Percentiles rank a stretch among this genome's conserved stretches.
These are phyloP conservation scores for Eucommia ulmoides DNA, from an alignment of 257 asterid species.

Conservation along the genomic window DNA sequence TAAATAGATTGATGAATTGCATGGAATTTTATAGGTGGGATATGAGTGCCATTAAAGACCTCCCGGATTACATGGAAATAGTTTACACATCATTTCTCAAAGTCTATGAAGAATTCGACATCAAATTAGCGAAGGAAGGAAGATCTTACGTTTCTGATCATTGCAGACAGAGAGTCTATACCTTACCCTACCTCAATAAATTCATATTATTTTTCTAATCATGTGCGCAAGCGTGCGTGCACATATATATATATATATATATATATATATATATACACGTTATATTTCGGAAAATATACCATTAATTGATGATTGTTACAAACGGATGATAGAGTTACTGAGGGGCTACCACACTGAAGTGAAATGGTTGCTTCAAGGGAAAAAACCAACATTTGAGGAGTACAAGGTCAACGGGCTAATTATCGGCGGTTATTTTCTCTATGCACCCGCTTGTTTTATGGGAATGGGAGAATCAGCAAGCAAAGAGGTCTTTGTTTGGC, in stretches of 20 bases:
- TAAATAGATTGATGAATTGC: too few relatives aligned
- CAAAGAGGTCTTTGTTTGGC: constrained; percentile 13
- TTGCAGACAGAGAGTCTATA: not conserved
- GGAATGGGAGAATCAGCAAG: constrained; percentile 17
- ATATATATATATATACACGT: too few relatives aligned
- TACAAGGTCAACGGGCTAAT: constrained; percentile 25
- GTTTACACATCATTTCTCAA: not conserved
- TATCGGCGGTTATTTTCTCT: constrained; percentile 24
- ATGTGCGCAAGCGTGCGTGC: too few relatives aligned
- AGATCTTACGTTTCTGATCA: not conserved
- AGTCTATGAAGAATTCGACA: not conserved
- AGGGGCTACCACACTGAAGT: constrained; percentile 31
- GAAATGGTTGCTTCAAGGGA: constrained; percentile 28
- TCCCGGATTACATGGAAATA: not conserved
- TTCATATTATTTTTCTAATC: too few relatives aligned
- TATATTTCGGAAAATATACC: too few relatives aligned
- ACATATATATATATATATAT: too few relatives aligned
- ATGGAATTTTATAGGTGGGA: not conserved
- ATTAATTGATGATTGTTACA: too few relatives aligned
- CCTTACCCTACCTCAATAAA: too few relatives aligned
- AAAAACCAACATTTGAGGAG: constrained; percentile 32
- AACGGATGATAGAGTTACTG: constrained; percentile 33
- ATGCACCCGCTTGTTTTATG: constrained; percentile 21
- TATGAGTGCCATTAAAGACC: not conserved
- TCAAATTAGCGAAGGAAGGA: not conserved